phyloP scores from a whole-genome alignment of 2,329 filamentous ascomycete genomes.

The Penicillium polonicum region DNA sequence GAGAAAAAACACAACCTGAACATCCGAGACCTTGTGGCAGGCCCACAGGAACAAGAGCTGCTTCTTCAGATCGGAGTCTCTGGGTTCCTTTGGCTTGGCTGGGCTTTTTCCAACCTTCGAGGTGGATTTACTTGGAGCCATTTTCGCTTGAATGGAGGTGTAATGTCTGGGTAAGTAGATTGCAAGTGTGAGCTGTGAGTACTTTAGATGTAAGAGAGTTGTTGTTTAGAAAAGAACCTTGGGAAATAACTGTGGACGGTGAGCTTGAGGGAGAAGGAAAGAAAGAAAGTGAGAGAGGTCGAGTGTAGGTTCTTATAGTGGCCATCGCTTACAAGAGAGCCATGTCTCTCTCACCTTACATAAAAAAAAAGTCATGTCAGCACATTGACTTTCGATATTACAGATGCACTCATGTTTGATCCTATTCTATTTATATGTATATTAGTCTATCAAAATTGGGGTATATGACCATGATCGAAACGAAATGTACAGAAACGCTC shows the following conservation, averaged over 20 bases:
- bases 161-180: background rate
- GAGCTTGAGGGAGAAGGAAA: background rate
- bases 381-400: too few relatives aligned
- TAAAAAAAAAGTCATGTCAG: too few relatives aligned
- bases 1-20: background rate
- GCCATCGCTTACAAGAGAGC: background rate
- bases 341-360: background rate
- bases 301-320: background rate
- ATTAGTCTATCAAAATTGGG: background rate
- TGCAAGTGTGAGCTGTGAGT: background rate
- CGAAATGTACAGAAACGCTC: background rate
- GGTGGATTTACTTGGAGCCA: background rate
- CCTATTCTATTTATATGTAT: background rate
- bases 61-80: background rate
- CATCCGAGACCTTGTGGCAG: background rate
- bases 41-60: slow-evolving; percentile 1
- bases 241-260: background rate
- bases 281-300: too few relatives aligned
- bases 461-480: background rate
- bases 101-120: background rate
- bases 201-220: background rate
- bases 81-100: background rate
- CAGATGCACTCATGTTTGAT: too few relatives aligned
- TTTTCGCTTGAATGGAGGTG: background rate
- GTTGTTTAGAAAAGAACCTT: background rate